A percentile compares a stretch with the other conserved stretches of the same genome.
Conservation (phyloP, 116 monocot genomes). For the Trichopus zeylanicus region DNA sequence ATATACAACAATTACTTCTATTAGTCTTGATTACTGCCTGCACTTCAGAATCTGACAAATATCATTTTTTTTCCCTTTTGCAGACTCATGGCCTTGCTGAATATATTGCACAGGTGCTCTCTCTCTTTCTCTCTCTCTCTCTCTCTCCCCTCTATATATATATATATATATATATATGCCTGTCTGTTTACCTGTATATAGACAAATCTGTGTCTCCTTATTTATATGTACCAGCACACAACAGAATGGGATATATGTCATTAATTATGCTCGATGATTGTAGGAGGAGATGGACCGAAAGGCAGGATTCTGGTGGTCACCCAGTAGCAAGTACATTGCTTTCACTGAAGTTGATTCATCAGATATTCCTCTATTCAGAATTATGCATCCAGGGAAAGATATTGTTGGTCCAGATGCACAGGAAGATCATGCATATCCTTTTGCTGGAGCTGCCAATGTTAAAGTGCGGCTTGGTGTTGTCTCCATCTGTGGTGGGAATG, state of each 20-base stretch:
- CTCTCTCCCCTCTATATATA: no score
- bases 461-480: conserved; percentile 79
- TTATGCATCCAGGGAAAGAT: conserved; percentile 93
- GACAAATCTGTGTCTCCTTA: neutral
- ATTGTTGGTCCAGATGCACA: conserved; percentile 84
- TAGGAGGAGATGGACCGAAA: conserved; percentile 99
- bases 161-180: neutral
- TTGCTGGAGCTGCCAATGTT: conserved; percentile 81
- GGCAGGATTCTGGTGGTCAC: conserved; percentile 96
- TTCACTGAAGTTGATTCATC: conserved; percentile 92
- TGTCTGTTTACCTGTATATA: no score
- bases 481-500: conserved; percentile 36
- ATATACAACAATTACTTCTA: no score
- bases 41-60: no score
- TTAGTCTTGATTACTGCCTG: no score
- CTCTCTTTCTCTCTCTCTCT: conserved; percentile 5
- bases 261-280: neutral
- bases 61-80: conserved; percentile 19
- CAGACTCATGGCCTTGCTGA: conserved; percentile 99
- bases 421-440: conserved; percentile 96
- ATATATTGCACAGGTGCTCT: conserved; percentile 91
- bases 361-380: conserved; percentile 82
- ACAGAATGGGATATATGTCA: no score
- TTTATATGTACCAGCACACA: no score
- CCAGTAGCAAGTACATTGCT: conserved; percentile 79